These are phyloP conservation scores for Fusarium siculi DNA, from an alignment of 2,329 filamentous ascomycete genomes.

Conservation along the genomic window DNA sequence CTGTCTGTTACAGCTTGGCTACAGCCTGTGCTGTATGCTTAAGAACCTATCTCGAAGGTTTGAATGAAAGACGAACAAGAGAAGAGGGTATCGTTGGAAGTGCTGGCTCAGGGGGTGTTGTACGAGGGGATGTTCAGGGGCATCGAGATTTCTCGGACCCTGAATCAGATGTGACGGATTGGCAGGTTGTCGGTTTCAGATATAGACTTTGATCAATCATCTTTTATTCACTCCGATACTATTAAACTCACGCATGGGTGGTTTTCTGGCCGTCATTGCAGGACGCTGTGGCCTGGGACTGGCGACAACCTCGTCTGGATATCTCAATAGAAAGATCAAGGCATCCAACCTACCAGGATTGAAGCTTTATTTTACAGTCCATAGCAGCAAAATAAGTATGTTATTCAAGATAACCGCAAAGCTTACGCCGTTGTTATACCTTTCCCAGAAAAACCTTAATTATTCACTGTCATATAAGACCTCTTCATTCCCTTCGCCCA, in stretches of 20 bases:
- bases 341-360: neutral
- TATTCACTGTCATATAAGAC: neutral
- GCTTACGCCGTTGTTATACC: neutral
- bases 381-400: neutral
- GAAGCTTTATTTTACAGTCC: neutral
- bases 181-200: constrained; percentile 67
- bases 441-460: neutral
- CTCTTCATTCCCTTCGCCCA: neutral
- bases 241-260: too few species aligned
- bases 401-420: too few species aligned
- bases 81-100: constrained; percentile 59
- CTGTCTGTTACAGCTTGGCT: constrained; percentile 65
- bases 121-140: constrained; percentile 45
- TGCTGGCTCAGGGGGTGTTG: constrained; percentile 53
- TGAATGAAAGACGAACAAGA: constrained; percentile 56
- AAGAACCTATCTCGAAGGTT: constrained; percentile 58
- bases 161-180: constrained; percentile 68
- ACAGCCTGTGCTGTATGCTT: constrained; percentile 56
- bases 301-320: neutral
- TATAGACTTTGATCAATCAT: constrained; percentile 56
- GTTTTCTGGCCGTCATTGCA: neutral
- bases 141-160: constrained; percentile 44
- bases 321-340: neutral
- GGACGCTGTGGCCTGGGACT: too few species aligned
- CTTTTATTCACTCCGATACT: too few species aligned